phyloP scores from a whole-genome alignment of 2,329 filamentous ascomycete species.

The Juglanconis oblonga region DNA sequence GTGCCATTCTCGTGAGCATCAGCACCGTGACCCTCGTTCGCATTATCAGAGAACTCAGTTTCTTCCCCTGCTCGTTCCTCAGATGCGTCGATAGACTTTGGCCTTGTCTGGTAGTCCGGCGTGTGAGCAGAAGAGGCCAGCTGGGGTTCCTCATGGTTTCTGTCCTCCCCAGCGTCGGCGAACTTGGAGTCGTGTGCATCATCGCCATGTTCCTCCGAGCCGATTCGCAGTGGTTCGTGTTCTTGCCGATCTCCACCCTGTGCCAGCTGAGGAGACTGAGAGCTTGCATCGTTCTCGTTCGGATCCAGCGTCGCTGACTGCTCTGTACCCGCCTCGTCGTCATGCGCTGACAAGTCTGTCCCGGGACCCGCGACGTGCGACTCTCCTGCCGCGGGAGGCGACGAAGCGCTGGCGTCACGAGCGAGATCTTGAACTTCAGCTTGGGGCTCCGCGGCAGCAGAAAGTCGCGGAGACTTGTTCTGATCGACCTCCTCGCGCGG shows the following conservation, averaged over 20 bases:
- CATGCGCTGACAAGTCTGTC: background rate
- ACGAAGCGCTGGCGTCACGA: background rate
- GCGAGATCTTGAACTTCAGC: background rate
- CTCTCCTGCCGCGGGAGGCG: background rate
- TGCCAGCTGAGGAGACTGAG: background rate
- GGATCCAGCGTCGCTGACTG: background rate
- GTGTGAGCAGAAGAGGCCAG: background rate
- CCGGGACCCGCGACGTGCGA: background rate
- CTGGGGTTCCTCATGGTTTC: background rate
- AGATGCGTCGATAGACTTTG: background rate
- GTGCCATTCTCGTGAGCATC: background rate
- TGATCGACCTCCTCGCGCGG: conserved; percentile 4
- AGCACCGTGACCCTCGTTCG: background rate
- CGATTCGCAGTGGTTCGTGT: background rate
- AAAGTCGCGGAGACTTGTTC: background rate
- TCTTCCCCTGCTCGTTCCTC: background rate
- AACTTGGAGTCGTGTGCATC: background rate
- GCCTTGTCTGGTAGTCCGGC: background rate
- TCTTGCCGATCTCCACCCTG: background rate
- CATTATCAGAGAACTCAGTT: background rate
- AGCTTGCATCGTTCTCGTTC: background rate
- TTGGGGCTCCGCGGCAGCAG: background rate
- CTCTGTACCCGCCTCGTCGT: background rate
- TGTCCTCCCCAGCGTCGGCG: background rate
- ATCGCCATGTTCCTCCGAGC: background rate